Evolutionary conservation across 805 yeast genomes (phyloP).

Genomic region (Yamadazyma akitaensis): DNA sequence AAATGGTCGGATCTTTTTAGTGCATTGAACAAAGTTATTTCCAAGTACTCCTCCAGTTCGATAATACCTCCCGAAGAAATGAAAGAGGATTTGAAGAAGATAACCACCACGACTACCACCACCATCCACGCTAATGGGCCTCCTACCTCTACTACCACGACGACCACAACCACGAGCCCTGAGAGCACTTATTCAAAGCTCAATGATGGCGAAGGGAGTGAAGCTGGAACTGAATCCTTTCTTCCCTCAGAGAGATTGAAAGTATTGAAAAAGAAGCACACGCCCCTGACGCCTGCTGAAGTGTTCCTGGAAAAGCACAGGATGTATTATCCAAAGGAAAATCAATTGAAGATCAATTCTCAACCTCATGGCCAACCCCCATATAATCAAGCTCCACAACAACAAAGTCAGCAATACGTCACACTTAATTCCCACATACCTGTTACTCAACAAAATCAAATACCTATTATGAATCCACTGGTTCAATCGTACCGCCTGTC

Average conservation of each 20-base stretch:
- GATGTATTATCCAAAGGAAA: constrained; percentile 17
- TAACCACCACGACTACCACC: not conserved
- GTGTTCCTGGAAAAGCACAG: constrained; percentile 8
- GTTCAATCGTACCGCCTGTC: not conserved
- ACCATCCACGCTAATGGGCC: not conserved
- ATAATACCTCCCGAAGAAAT: not conserved
- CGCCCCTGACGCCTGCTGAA: not conserved
- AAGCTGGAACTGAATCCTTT: constrained; percentile 11
- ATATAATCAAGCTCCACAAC: not conserved
- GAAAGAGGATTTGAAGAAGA: not conserved
- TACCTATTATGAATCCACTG: not conserved
- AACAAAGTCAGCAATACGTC: not conserved
- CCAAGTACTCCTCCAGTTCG: constrained; percentile 46
- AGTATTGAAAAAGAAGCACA: constrained; percentile 20
- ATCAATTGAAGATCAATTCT: not conserved
- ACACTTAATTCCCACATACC: not conserved
- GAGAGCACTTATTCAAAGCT: not conserved
- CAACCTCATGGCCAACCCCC: constrained; percentile 12
- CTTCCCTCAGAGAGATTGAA: constrained; percentile 25
- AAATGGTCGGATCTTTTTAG: constrained; percentile 51
- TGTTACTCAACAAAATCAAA: not conserved
- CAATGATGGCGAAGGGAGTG: not conserved
- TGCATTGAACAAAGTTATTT: constrained; percentile 55
- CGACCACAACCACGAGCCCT: not conserved
- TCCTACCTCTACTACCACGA: not conserved